Base-by-base conservation (phyloP, 495 filamentous ascomycete species). In the Trichocladium uniseriatum region DNA sequence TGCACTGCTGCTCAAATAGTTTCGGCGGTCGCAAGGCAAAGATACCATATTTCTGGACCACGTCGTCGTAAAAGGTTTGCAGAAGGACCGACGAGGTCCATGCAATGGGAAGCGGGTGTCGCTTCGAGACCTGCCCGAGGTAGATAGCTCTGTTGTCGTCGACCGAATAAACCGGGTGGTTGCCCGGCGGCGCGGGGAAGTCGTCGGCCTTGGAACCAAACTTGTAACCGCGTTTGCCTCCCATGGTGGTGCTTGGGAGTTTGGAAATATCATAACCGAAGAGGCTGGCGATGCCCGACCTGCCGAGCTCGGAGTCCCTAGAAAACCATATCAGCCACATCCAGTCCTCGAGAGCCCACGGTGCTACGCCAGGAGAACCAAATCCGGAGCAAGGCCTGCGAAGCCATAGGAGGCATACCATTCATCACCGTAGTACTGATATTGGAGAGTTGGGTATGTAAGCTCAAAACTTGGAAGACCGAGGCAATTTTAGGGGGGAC, bases 11-110 rank as follows among this genome's bases (percentile, higher is more conserved):
- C 19, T 21, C 18, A 8, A 42, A 21, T 11, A 49, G n/a, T 13
- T 11, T 6, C 0, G 48, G 48, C 10, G 22, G 7, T 0, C 38
- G 11, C 21, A 50, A 43, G 22, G 48, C 32, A 15, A 15, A 4
- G 15, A 28, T 19, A 15, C 48, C 48, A 6, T 27, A 36, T 19
- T 28, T 36, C 15, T 37, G 10, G 28, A 29, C 39, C 8, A 20
- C 1, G 15, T 4, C 27, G 39, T 5, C 35, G 48, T 50, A 50
- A 22, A 50, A 50, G 29, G 38, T 16, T 19, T 50, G 37, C 38
- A 41, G 39, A 19, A 43, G 38, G 38, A 21, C 20, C 18, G 48
- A 43, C 19, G 48, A 35, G 3, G 24, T 16, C 48, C 48, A 43
- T 9, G 48, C 38, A 14, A 14, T 8, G 0, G 40, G 48, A 10